Conservation (phyloP, 2,329 filamentous ascomycete species). For the Phaeosphaeriaceae sp. region DNA sequence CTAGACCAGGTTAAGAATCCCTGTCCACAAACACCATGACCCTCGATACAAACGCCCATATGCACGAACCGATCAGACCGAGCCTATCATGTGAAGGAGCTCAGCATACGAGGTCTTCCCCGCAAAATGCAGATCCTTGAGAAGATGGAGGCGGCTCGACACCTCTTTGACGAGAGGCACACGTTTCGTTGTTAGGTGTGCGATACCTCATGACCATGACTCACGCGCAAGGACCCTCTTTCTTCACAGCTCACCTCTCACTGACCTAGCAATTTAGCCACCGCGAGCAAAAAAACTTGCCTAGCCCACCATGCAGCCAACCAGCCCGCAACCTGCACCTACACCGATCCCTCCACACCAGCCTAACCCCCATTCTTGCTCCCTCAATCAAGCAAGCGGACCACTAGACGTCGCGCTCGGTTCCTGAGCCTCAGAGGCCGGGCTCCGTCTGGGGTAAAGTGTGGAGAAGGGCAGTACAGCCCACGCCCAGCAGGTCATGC, state of each 20-base stretch:
- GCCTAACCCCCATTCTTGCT: background rate
- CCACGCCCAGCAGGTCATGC: constrained; percentile 15
- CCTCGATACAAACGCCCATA: constrained; percentile 15
- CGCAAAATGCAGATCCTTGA: constrained; percentile 21
- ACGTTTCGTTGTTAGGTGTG: background rate
- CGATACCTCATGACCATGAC: constrained; percentile 12
- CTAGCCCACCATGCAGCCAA: constrained; percentile 3
- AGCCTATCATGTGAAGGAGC: constrained; percentile 12
- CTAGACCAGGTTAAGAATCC: constrained; percentile 1
- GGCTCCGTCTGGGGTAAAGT: constrained; percentile 26
- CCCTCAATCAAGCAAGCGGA: constrained; percentile 6
- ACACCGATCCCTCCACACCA: constrained; percentile 2
- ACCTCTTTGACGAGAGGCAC: background rate
- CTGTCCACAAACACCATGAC: constrained; percentile 6
- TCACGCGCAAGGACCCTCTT: constrained; percentile 13
- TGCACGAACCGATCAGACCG: constrained; percentile 9
- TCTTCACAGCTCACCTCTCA: background rate
- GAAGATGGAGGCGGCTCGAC: constrained; percentile 3
- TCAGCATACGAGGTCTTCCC: constrained; percentile 21
- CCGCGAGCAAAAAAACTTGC: constrained; percentile 7
- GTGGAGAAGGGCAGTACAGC: constrained; percentile 16
- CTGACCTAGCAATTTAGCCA: constrained; percentile 13
- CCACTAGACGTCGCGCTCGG: constrained; percentile 13
- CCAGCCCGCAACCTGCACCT: background rate
- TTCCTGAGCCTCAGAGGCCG: constrained; percentile 35